Evolutionary conservation across 148 eudicot species (phyloP), one percentile per base, ranked within the genome.

Genomic region (Cornus florida): DNA sequence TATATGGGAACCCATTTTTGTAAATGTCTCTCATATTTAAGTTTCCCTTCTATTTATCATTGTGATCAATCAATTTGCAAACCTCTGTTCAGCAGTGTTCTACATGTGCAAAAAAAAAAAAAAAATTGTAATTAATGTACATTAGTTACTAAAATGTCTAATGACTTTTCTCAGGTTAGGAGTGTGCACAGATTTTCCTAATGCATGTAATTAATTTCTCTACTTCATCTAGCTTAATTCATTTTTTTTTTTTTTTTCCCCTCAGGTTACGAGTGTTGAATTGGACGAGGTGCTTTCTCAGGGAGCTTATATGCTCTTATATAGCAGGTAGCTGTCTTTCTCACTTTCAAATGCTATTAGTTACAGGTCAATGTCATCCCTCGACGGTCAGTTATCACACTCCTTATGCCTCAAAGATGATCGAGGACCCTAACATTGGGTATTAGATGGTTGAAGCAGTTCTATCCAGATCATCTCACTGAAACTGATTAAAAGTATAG

Each of bases 221-320:
- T 17, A 7, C 5, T 62, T 19, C 66, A 17, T 57, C 46, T 38
- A 17, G 19, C 46, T 46, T 35, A 46, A 16, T 67, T 82, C 33
- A 17, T 56, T 73, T 59, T 16, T 68, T 68, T 4, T 9, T 43
- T 56, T 73, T 59, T 16, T 68, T 68, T 2, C 8, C 6, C 79
- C 33, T 80, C 85, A 96, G 99, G 99, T 96, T 31, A 72, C 76
- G 7, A 81, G 77, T 33, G 97, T 91, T 88, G 98, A 96, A 73
- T 75, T 93, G 86, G 92, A 92, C 81, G 99, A 96, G 84, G 97
- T 96, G 71, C 97, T 96, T 71, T 91, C 95, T 1, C 95, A 96
- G 78, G 94, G 99, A 86, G 97, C 99, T 79, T 96, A 96, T 85
- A 96, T 96, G 99, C 99, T 96, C 72, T 82, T 96, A 73, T 96